Conservation (phyloP, 148 eudicot species). For the Rhododendron ferrugineum region DNA sequence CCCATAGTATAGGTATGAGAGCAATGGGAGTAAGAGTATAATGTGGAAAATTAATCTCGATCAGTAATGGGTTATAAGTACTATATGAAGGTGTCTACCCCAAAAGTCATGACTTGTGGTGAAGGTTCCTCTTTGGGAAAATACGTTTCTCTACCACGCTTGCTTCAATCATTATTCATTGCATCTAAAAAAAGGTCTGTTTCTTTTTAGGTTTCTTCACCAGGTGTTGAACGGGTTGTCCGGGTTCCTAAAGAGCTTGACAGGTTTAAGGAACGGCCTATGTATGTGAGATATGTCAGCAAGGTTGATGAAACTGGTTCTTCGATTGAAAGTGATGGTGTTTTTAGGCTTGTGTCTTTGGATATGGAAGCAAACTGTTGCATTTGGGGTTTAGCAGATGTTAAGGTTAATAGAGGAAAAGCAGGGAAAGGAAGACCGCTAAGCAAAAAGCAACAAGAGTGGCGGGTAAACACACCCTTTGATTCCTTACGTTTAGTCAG, state of each 20-base stretch:
- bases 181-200: slow-evolving; percentile 6
- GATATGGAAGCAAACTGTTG: slow-evolving; percentile 49
- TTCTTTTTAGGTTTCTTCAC: slow-evolving; percentile 73
- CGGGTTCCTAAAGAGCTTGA: slow-evolving; percentile 76
- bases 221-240: slow-evolving; percentile 79
- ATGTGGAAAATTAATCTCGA: background rate
- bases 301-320: slow-evolving; percentile 27
- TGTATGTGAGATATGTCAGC: slow-evolving; percentile 58
- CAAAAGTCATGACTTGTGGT: background rate
- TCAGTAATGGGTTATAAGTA: background rate
- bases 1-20: background rate
- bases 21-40: background rate
- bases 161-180: background rate
- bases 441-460: slow-evolving; percentile 73
- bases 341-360: slow-evolving; percentile 61
- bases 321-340: slow-evolving; percentile 48
- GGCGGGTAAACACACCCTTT: slow-evolving; percentile 64
- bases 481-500: slow-evolving; percentile 57
- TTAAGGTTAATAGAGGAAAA: slow-evolving; percentile 67
- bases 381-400: slow-evolving; percentile 78
- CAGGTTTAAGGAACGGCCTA: slow-evolving; percentile 69
- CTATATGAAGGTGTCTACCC: background rate
- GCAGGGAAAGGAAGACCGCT: slow-evolving; percentile 79
- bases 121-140: background rate
- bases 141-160: background rate